Base-by-base conservation (phyloP, 305 asterid species). In the Fraxinus paxiana region DNA sequence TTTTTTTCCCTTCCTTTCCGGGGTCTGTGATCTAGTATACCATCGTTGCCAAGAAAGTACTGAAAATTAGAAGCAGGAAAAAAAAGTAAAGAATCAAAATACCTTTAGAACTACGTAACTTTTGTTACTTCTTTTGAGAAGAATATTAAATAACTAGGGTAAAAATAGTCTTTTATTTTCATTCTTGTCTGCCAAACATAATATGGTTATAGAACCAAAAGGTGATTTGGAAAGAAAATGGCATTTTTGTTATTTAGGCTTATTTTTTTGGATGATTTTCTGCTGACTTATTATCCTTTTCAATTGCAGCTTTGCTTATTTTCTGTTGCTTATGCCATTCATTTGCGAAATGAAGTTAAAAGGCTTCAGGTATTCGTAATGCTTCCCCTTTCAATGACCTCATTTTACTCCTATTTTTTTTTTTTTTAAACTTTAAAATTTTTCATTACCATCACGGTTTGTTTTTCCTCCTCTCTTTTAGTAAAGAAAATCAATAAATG, bases 331-430 rank as follows among this genome's bases (percentile, higher is more conserved):
- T 92, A 87, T 73, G 86, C 89, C 37, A 79, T 88, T 80, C 80
- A 83, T 84, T 81, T 92, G 95, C 85, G 90, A 56, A 87, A 72
- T 78, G 89, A 87, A 88, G 89, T 93, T 71, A 43, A 86, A 22
- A 87, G 88, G 81, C 95, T 93, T 84, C 89, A 92, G 98, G 98
- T 95, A 90, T 77, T 89, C 75, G 18, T 46, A 15, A 78, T 26
- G 41, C 69, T 78, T 80, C 74, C 79, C 26, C 20, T 18, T 77
- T 37, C 46, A 85, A 74, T 83, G 77, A 30, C 30, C 72, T 81
- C 30, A 79, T 73, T 82, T 43, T 80, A 56, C 77, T 69, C 80
- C 22, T 13, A n/a, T 70, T 0, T 7, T 18, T 6, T 7, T 28
- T 28, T 37, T 8, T 37, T 37, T 38, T 8, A 4, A 67, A 67